Evolutionary conservation across 768 basidiomycete species (phyloP).

Genomic region (Russula earlei): DNA sequence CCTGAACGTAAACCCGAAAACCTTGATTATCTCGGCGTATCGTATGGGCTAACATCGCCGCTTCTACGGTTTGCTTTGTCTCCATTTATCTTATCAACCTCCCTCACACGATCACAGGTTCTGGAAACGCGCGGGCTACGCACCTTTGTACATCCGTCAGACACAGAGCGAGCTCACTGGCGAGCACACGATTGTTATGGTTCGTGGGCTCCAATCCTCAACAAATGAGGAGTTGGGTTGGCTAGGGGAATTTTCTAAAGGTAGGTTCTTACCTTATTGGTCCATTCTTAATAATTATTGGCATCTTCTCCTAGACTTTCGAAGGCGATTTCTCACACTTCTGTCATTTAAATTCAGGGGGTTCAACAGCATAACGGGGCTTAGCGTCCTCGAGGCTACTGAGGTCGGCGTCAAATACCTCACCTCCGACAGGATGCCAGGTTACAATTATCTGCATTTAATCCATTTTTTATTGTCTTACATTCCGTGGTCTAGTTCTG

Average conservation of each 20-base stretch:
- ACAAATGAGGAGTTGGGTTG: slow-evolving; percentile 59
- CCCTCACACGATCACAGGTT: slow-evolving; percentile 40
- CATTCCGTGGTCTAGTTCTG: slow-evolving; percentile 37
- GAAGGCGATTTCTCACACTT: slow-evolving; percentile 78
- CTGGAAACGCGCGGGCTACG: slow-evolving; percentile 91
- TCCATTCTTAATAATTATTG: neutral
- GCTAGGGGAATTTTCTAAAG: slow-evolving; percentile 83
- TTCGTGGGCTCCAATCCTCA: slow-evolving; percentile 69
- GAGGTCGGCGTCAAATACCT: slow-evolving; percentile 48
- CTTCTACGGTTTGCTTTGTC: slow-evolving; percentile 50
- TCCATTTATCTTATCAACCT: neutral
- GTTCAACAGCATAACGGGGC: slow-evolving; percentile 76
- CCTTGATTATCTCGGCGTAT: slow-evolving; percentile 92
- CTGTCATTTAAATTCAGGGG: slow-evolving; percentile 94
- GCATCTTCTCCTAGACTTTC: slow-evolving; percentile 56
- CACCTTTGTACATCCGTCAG: slow-evolving; percentile 89
- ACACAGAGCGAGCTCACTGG: slow-evolving; percentile 93
- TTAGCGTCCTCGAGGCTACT: slow-evolving; percentile 83
- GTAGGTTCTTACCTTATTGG: slow-evolving; percentile 30
- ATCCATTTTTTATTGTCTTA: neutral
- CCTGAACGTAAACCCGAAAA: slow-evolving; percentile 83
- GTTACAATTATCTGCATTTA: slow-evolving; percentile 22
- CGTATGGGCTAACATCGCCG: slow-evolving; percentile 85
- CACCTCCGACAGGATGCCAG: slow-evolving; percentile 32
- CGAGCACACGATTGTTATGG: slow-evolving; percentile 95